Evolutionary conservation across 345 rosid genomes (phyloP).

Genomic region (Balakata baccata): DNA sequence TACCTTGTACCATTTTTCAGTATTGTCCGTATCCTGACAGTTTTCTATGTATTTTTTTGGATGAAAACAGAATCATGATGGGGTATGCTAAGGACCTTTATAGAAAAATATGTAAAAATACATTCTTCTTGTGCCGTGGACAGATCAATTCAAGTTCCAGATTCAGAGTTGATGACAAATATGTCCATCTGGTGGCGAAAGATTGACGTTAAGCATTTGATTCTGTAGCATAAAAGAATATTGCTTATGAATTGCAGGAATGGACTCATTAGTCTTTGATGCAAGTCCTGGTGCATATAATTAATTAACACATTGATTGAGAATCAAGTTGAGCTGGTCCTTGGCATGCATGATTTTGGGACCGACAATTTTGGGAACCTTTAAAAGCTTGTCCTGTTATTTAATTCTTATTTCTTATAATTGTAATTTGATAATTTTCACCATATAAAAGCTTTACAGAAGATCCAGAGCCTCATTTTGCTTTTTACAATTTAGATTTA

Average conservation of each 20-base stretch:
- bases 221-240: not conserved
- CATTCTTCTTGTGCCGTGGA: conserved; percentile 3
- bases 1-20: not conserved
- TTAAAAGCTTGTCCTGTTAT: not conserved
- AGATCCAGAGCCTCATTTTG: not conserved
- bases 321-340: conserved; percentile 4
- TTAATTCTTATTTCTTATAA: not conserved
- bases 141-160: conserved; percentile 69
- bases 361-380: not conserved
- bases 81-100: conserved; percentile 13
- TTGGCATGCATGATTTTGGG: not conserved
- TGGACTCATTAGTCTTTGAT: not conserved
- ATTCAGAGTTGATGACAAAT: conserved; percentile 53
- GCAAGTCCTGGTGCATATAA: not conserved
- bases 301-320: not conserved
- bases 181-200: conserved; percentile 52
- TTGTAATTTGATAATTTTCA: too few relatives aligned
- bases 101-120: not conserved
- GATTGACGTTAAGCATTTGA: conserved; percentile 27
- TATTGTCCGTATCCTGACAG: not conserved
- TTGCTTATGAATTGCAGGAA: not conserved
- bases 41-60: conserved; percentile 6
- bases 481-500: not conserved
- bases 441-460: not conserved
- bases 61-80: conserved; percentile 46